Base-by-base conservation (phyloP, 2,329 filamentous ascomycete species). In the Aspergillus candidus region DNA sequence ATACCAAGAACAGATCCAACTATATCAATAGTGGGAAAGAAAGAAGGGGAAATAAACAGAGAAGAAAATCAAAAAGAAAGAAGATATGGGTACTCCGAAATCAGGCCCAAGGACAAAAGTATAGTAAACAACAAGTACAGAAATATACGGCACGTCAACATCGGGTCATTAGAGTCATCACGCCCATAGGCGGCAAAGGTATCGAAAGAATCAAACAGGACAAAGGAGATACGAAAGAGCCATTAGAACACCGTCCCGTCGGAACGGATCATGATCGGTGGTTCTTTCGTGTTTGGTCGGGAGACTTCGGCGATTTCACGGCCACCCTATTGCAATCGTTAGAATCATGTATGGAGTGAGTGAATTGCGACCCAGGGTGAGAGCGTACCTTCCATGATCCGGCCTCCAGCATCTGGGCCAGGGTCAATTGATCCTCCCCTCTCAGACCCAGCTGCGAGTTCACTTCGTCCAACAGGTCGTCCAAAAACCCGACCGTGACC, bases 221-320 rank as follows among this genome's bases (percentile, higher is more conserved):
- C 40, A 47, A 35, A 44, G 50, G 38, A 40, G 49, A 54, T 49
- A 49, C 30, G 43, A 11, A 38, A 41, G 29, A 52, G 45, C 50
- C 50, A 59, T 66, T 81, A 95, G 65, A 98, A 97, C 53, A 98
- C 88, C 17, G 93, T 97, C 50, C 93, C 93, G 65, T 98, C 93
- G 53, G 88, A 95, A 55, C 94, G 79, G 57, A 97, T 96, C 71
- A 96, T 83, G 61, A 98, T 97, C 4, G 93, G 93, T 29, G 91
- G 88, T 65, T 94, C 88, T 71, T 93, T 95, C 41, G 93, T 97
- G 60, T 96, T 97, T 15, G 93, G 93, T 55, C 93, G 79, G 56
- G 88, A 91, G 52, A 96, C 88, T 71, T 96, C 91, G 51, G 93
- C 93, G 63, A 97, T 86, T 71, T 97, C 93, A 61, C 93, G 83